Evolutionary conservation across 257 asterid species (phyloP).

Genomic region (Asclepias syriaca): DNA sequence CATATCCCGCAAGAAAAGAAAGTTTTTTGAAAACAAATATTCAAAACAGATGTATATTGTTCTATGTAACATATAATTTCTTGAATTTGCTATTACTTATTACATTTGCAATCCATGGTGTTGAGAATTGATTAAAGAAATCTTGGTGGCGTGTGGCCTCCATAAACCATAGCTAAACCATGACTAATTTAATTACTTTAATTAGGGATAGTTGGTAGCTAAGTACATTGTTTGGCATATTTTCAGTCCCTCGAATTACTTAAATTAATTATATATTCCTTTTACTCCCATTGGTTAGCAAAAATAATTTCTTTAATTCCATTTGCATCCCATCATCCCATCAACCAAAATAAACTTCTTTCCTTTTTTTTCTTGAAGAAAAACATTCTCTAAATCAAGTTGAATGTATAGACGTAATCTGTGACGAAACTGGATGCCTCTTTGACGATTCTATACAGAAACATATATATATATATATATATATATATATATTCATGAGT

Average conservation of each 20-base stretch:
- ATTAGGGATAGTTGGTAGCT: too few species aligned
- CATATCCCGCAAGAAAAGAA: too few species aligned
- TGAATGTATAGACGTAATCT: constrained; percentile 1
- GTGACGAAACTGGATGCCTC: constrained; percentile 3
- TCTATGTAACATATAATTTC: too few species aligned
- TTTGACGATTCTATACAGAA: neutral
- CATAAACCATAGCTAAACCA: neutral
- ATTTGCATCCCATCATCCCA: constrained; percentile 2
- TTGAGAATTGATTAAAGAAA: too few species aligned
- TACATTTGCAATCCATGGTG: too few species aligned
- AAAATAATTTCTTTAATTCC: neutral
- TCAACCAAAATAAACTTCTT: neutral
- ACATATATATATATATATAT: too few species aligned
- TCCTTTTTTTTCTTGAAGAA: neutral
- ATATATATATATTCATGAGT: too few species aligned
- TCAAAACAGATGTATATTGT: too few species aligned
- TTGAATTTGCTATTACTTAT: too few species aligned
- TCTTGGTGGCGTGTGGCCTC: constrained; percentile 15
- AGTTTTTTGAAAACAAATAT: too few species aligned
- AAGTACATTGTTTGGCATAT: neutral
- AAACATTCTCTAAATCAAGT: neutral
- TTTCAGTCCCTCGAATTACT: too few species aligned
- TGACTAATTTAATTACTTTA: neutral
- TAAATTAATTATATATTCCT: too few species aligned
- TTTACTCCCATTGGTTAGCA: neutral